phyloP scores from a whole-genome alignment of 805 yeast genomes.

The Groenewaldozyma salmanticensis region DNA sequence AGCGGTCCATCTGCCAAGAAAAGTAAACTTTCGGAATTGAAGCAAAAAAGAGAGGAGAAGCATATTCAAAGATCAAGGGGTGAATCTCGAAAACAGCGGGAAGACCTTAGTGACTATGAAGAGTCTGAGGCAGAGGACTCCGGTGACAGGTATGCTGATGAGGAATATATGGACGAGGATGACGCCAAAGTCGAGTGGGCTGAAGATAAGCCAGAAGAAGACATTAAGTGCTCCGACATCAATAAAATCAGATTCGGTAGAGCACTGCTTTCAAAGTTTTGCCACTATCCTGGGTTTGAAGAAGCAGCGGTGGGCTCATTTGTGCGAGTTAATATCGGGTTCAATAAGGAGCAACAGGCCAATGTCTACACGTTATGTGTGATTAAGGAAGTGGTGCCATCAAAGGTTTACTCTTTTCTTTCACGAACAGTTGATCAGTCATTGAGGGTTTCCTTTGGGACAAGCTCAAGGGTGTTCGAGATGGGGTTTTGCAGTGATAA shows the following conservation, averaged over 20 bases:
- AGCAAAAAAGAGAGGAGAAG: conserved; percentile 62
- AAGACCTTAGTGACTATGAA: conserved; percentile 19
- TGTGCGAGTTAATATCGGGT: conserved; percentile 77
- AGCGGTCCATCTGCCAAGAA: conserved; percentile 33
- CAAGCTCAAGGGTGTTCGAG: conserved; percentile 61
- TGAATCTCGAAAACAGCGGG: conserved; percentile 35
- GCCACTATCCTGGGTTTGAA: conserved; percentile 75
- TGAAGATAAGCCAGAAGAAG: conserved; percentile 29
- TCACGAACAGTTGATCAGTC: conserved; percentile 44
- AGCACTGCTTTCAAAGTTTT: conserved; percentile 58
- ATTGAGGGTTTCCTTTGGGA: conserved; percentile 74
- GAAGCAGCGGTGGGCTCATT: conserved; percentile 61
- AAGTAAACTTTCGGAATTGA: conserved; percentile 60
- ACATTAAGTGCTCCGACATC: conserved; percentile 52
- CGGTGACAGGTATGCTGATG: conserved; percentile 29
- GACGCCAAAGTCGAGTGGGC: conserved; percentile 41
- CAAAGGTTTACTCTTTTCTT: conserved; percentile 37
- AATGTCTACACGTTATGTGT: conserved; percentile 76
- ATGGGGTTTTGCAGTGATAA: conserved; percentile 76
- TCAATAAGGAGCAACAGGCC: conserved; percentile 48
- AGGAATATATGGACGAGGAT: conserved; percentile 26
- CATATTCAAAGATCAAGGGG: conserved; percentile 24
- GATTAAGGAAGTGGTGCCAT: conserved; percentile 50
- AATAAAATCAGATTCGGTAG: conserved; percentile 73
- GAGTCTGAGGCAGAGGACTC: conserved; percentile 36